Percentiles rank a stretch among this genome's conserved stretches.
Conservation (phyloP, 2,329 filamentous ascomycete genomes). For the Elsinoe necatrix region DNA sequence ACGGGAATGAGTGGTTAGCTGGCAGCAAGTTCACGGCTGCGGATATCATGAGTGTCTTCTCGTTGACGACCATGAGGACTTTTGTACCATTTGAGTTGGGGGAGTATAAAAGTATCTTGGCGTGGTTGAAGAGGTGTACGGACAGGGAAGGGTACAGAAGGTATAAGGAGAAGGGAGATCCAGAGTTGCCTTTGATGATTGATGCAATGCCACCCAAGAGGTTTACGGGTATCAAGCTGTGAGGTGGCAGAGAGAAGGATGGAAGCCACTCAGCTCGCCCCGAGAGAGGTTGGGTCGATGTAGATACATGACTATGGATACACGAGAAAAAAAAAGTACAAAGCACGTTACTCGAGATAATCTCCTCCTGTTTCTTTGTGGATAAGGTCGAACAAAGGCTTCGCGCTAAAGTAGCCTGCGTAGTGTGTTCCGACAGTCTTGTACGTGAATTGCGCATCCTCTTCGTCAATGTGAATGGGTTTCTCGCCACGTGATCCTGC, state of each 20-base stretch:
- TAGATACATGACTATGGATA: neutral
- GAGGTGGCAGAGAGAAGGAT: neutral
- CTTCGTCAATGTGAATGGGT: conserved; percentile 59
- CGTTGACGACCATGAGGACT: conserved; percentile 52
- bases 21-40: conserved; percentile 56
- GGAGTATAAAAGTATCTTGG: conserved; percentile 23
- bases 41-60: conserved; percentile 56
- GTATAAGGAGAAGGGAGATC: conserved; percentile 29
- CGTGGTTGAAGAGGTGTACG: conserved; percentile 24
- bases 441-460: conserved; percentile 60
- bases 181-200: conserved; percentile 23
- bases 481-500: conserved; percentile 53
- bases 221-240: conserved; percentile 24
- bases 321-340: neutral
- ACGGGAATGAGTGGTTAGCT: conserved; percentile 45
- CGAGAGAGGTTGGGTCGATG: neutral
- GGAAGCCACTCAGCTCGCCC: neutral
- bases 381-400: conserved; percentile 63
- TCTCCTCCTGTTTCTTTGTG: conserved; percentile 52
- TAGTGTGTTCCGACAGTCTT: conserved; percentile 53
- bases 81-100: conserved; percentile 35
- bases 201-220: conserved; percentile 22
- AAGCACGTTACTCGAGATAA: conserved; percentile 36
- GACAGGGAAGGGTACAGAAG: conserved; percentile 24
- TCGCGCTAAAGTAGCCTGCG: conserved; percentile 63